Base-by-base conservation (phyloP, 306 rosid genomes). In the Vigna hirtella region DNA sequence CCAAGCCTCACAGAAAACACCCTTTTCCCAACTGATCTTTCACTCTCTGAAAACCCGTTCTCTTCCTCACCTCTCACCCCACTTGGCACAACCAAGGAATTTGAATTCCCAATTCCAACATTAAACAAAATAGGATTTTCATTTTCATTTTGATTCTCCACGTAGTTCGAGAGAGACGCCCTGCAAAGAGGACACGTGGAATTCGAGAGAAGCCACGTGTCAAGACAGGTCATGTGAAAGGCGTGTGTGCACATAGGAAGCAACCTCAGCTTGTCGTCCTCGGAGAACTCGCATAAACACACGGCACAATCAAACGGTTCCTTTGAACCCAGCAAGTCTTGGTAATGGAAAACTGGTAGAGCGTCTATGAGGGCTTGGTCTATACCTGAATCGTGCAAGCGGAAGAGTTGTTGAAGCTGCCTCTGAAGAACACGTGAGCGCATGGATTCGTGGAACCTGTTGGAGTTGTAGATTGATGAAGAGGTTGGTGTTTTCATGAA, bases 141-240 rank as follows among this genome's bases (percentile, higher is more conserved):
- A 28, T 32, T 32, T 32, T 36, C 8, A 36, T 59, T 26, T 1
- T 57, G 22, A 36, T 63, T 36, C 14, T 36, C 86, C 82, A 81
- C 4, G 3, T 70, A 47, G 32, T 55, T 64, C 24, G 83, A 76
- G 65, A 89, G 83, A 74, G 88, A 74, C 1, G 88, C 83, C 83
- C 97, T 86, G 72, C 98, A 94, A 26, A 94, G 97, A 75, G 98
- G 98, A 69, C 98, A 94, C 15, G 98, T 92, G 13, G 92, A 88
- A 36, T 88, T 90, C 14, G 98, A 89, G 12, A 92, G 89, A 16
- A 94, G 97, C 98, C 98, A 94, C 15, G 92, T 89, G 77, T 92
- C 98, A 24, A 94, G 89, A 66, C 98, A 94, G 43, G 76, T 76
- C 56, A 84, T 81, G 78, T 94, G 98, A 72, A 94, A 94, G 7